Base-by-base conservation (phyloP, 306 rosid genomes). In the Oxytropis ochrocephala region DNA sequence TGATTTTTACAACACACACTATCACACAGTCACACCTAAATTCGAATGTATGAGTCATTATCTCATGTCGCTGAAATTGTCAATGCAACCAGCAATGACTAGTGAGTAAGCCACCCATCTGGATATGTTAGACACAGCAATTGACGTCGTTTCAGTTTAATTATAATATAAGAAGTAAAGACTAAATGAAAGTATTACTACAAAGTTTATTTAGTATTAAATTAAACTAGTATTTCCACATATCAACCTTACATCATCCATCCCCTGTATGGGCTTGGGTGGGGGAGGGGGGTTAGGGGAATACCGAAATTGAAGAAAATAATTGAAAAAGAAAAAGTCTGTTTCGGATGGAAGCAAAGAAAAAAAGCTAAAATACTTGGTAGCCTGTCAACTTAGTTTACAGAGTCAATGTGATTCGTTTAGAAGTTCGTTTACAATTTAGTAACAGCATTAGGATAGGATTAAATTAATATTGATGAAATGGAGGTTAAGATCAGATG, bases 321-420 rank as follows among this genome's bases (percentile, higher is more conserved):
- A 11, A 11, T 14, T 5, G 58, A 35, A 24, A 46, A 21, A 8
- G 17, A 10, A 52, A 21, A 64, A 72, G 66, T 58, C 59, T 61
- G 64, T 68, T 70, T 43, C 54, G 5, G 32, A 68, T 75, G 32
- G 44, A 76, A 74, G 67, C 73, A 24, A 51, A 77, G 67, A 46
- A 24, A 62, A 35, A 60, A 14, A 0, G 21, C 14, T 67, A 63
- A 29, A 70, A 38, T 44, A 59, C 35, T 48, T 42, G 30, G 64
- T 52, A 56, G 10, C 43, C 12, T 6, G 79, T 79, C 83, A 81
- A 67, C 75, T 64, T 52, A 53, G 51, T 72, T 44, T 51, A 59
- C 8, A 46, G 62, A 70, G 85, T 86, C 85, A 81, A 79, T 58
- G 68, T 35, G 58, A 27, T 75, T 38, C 2, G 69, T 58, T 72